Evolutionary conservation across 768 basidiomycete species (phyloP), one percentile per base, ranked within the genome.

Genomic region (Omphalotus guepiniiformis): DNA sequence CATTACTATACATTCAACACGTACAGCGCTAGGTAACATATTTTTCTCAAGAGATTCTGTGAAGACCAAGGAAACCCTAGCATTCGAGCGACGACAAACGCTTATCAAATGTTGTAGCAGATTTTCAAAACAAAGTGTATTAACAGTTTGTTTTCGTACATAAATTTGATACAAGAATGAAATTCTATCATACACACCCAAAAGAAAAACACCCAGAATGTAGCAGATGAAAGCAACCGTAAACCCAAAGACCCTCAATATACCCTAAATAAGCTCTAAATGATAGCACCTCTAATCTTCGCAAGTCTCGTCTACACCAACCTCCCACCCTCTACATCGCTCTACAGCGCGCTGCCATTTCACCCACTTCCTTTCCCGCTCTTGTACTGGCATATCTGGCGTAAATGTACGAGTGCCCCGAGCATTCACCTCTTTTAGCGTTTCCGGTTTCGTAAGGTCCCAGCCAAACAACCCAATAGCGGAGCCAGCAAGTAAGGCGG

Each of bases 321-420:
- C 27, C 27, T 88, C 83, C 95, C 95, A 98, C 21, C 78, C 80
- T 56, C 72, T 82, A 3, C 85, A 84, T 43, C 93, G 71, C 60
- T 91, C 82, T 5, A 98, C 84, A 0, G 96, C 96, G 42, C 81
- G 78, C 63, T 93, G 80, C 96, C 96, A 99, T 2, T 81, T 80
- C 35, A 67, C 64, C 81, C 89, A 92, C 58, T 75, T 79, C 65
- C 72, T 77, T 56, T 79, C 65, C 32, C 89, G 72, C 55, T 79
- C 73, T 27, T 65, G 65, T 49, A 78, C 76, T 1, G 65, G 57
- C 41, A 84, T 58, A n/a, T 60, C 58, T 1, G 94, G 85, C 32
- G 58, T 65, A 60, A 99, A 99, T 23, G 73, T 72, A 34, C 68
- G 73, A 56, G 74, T 88, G 8, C 91, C 91, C 36, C 83, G 82